Conservation (phyloP, 208 protist genomes). For the Borovskyia barvae region DNA sequence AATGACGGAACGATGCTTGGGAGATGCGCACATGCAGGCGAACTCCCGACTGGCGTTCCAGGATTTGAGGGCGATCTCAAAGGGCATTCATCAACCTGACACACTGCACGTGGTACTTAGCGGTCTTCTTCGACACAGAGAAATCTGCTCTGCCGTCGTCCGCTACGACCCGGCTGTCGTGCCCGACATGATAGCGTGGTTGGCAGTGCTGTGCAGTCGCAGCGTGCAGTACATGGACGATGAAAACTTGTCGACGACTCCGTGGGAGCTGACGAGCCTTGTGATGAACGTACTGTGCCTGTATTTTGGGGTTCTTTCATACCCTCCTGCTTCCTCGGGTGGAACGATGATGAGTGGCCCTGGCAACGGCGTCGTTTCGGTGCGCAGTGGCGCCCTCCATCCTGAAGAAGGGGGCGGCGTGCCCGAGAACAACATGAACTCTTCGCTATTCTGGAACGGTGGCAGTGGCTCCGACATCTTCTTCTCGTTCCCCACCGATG, state of each 20-base stretch:
- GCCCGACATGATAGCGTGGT: conserved; percentile 45
- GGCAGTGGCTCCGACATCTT: conserved; percentile 4
- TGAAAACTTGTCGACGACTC: conserved; percentile 30
- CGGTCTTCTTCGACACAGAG: conserved; percentile 28
- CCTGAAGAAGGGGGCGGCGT: not conserved
- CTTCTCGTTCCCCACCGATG: conserved; percentile 39
- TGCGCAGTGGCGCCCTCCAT: not conserved
- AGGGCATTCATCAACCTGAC: conserved; percentile 66
- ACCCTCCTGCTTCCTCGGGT: conserved; percentile 9
- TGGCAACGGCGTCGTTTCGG: not conserved
- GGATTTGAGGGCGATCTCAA: conserved; percentile 62
- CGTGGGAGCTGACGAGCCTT: conserved; percentile 59
- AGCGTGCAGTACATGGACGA: conserved; percentile 44
- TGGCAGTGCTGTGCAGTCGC: conserved; percentile 42
- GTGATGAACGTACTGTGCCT: conserved; percentile 40
- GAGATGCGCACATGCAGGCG: conserved; percentile 21
- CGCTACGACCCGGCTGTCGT: conserved; percentile 16
- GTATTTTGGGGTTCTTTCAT: conserved; percentile 37
- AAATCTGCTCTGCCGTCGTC: conserved; percentile 33
- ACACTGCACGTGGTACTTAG: conserved; percentile 57
- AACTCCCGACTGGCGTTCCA: conserved; percentile 35
- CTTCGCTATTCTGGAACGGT: conserved; percentile 5
- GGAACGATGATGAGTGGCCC: not conserved
- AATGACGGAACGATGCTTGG: conserved; percentile 41
- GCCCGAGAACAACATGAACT: conserved; percentile 1